Conservation (phyloP, 2,329 filamentous ascomycete genomes). For the Epichloe hybrida region DNA sequence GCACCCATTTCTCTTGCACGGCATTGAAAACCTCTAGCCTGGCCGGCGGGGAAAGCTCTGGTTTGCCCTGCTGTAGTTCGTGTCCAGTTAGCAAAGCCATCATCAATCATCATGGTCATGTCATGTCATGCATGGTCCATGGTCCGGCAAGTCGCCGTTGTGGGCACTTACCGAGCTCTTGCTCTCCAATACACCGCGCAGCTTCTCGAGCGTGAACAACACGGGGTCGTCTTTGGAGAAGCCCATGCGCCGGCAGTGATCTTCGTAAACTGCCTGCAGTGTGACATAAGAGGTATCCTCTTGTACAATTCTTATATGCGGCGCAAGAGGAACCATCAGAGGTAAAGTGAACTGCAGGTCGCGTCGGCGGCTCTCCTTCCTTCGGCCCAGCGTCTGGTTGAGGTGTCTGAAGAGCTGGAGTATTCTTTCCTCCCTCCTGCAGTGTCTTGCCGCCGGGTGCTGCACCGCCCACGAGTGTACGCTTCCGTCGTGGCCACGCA, state of each 20-base stretch:
- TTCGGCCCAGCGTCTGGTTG: conserved; percentile 80
- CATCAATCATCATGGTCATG: not conserved
- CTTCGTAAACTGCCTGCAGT: conserved; percentile 89
- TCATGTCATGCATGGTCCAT: too few species aligned
- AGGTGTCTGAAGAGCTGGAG: conserved; percentile 94
- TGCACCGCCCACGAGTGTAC: conserved; percentile 95
- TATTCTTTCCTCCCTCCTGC: conserved; percentile 86
- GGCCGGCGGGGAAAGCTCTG: conserved; percentile 57
- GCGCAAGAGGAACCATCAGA: conserved; percentile 87
- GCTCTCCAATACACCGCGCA: conserved; percentile 60
- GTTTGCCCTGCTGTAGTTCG: conserved; percentile 37
- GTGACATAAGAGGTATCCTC: conserved; percentile 92
- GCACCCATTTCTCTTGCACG: conserved; percentile 89
- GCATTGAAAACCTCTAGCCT: conserved; percentile 86
- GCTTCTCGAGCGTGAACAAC: conserved; percentile 88
- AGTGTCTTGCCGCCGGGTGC: conserved; percentile 85
- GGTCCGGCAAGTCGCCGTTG: too few species aligned
- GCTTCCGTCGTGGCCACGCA: conserved; percentile 93
- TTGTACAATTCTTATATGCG: conserved; percentile 87
- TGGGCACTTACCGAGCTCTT: conserved; percentile 41
- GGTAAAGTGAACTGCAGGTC: conserved; percentile 95
- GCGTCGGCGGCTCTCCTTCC: conserved; percentile 86
- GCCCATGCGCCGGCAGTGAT: conserved; percentile 77
- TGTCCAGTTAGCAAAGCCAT: not conserved
- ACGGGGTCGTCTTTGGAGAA: conserved; percentile 93